These are phyloP conservation scores for Cladochytrium replicatum DNA, from an alignment of 192 early-diverging fungal species.

Conservation along the genomic window DNA sequence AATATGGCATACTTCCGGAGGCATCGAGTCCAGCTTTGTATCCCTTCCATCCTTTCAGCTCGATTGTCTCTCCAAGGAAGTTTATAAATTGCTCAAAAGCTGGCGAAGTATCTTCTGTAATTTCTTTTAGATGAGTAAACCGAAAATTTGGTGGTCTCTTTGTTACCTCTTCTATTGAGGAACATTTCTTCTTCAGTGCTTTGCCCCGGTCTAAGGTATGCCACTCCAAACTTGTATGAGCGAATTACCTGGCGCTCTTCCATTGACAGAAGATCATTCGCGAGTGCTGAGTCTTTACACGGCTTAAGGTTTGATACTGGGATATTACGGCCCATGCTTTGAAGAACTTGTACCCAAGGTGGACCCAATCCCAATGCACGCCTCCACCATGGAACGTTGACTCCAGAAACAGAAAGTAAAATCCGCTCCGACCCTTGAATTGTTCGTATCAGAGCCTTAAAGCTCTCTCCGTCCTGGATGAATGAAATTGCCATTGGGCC, in stretches of 20 bases:
- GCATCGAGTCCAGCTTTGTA: constrained; percentile 68
- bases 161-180: constrained; percentile 42
- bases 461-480: constrained; percentile 31
- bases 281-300: constrained; percentile 46
- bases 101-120: constrained; percentile 40
- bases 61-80: constrained; percentile 58
- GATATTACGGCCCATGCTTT: constrained; percentile 39
- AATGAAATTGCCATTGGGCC: constrained; percentile 46
- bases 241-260: constrained; percentile 65
- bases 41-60: constrained; percentile 61
- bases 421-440: constrained; percentile 50
- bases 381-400: constrained; percentile 32
- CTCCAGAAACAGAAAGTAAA: constrained; percentile 23
- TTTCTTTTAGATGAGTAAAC: constrained; percentile 7
- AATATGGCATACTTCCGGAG: constrained; percentile 39
- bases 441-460: constrained; percentile 41
- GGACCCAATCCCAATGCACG: constrained; percentile 35
- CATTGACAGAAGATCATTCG: constrained; percentile 55
- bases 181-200: constrained; percentile 72
- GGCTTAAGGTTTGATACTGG: constrained; percentile 45
- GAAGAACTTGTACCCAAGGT: constrained; percentile 37
- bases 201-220: constrained; percentile 56
- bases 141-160: background rate
- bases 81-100: constrained; percentile 54
- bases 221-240: constrained; percentile 73